phyloP scores from a whole-genome alignment of 805 yeast genomes.

The Wickerhamomyces chambardii region DNA sequence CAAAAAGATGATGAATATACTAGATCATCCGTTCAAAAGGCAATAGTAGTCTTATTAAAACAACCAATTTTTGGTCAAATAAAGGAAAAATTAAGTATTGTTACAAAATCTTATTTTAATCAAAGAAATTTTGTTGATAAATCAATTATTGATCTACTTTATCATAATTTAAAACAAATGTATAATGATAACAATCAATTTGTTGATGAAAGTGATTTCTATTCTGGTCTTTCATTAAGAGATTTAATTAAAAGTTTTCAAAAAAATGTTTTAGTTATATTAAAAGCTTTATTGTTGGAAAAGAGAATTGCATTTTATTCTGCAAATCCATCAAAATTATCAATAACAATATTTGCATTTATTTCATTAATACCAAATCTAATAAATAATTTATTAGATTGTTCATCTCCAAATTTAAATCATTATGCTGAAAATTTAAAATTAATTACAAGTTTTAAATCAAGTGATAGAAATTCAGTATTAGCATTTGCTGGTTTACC shows the following conservation, averaged over 20 bases:
- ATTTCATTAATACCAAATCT: constrained; percentile 80
- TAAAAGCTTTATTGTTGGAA: constrained; percentile 76
- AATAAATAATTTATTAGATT: constrained; percentile 60
- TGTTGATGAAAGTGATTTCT: constrained; percentile 47
- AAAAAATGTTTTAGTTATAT: constrained; percentile 48
- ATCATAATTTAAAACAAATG: constrained; percentile 48
- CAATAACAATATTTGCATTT: constrained; percentile 76
- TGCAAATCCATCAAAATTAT: constrained; percentile 68
- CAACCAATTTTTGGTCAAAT: constrained; percentile 86
- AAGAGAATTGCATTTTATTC: constrained; percentile 69
- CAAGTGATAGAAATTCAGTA: constrained; percentile 73
- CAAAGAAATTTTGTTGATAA: constrained; percentile 74
- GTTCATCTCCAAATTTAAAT: constrained; percentile 68
- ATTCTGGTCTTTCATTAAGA: constrained; percentile 67
- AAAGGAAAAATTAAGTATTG: constrained; percentile 82
- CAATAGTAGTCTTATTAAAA: constrained; percentile 77
- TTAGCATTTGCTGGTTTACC: constrained; percentile 83
- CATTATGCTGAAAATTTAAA: constrained; percentile 40
- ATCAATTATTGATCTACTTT: constrained; percentile 57
- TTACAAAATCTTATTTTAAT: constrained; percentile 77
- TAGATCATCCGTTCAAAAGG: constrained; percentile 84
- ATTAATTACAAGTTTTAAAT: constrained; percentile 58
- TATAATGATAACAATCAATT: constrained; percentile 19
- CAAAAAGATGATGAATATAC: constrained; percentile 57
- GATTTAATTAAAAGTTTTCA: constrained; percentile 53